Evolutionary conservation across 768 basidiomycete genomes (phyloP), one percentile per base, ranked within the genome.

Genomic region (Hemileccinum impolitum): DNA sequence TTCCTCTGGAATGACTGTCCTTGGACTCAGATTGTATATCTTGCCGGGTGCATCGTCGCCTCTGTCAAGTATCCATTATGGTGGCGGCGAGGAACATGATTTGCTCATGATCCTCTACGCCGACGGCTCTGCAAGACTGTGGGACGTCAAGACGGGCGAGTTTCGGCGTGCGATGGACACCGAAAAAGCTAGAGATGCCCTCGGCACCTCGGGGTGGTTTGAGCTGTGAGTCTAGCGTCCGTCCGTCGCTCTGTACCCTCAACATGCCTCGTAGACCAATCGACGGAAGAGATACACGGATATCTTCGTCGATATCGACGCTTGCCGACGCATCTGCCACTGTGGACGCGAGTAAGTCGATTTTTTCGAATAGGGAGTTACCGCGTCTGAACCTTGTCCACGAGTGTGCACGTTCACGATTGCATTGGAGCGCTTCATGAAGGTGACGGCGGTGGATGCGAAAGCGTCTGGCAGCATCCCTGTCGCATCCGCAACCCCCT

Each of bases 121-220:
- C 3, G 84, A 89, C 52, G 82, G 79, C 2, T 80, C 84, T 46
- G 90, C 88, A 1, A 75, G 96, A 36, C 68, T 94, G 2, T 99
- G 96, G 93, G 90, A 97, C 58, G 71, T 85, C 14, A 80, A 81
- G 52, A 87, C 84, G 0, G 78, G 78, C 48, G 94, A 96, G 58
- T 86, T 98, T 57, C 80, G 91, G 76, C 72, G 95, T 42, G 89
- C 92, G 0, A 90, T 90, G 78, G 76, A 76, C 6, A 56, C 73
- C 8, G 85, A 85, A 36, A 93, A 88, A 61, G 91, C 86, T 0
- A 78, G 81, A 43, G 91, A 92, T 42, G 72, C 92, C 48, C 58
- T 95, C 5, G 64, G 62, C 2, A 78, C 87, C 60, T 84, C 85
- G 0, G 80, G 79, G 1, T 98, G 94, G 95, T 66, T 68, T 15